Base-by-base conservation (phyloP, 2,329 filamentous ascomycete species). In the Ophiostoma populinum region DNA sequence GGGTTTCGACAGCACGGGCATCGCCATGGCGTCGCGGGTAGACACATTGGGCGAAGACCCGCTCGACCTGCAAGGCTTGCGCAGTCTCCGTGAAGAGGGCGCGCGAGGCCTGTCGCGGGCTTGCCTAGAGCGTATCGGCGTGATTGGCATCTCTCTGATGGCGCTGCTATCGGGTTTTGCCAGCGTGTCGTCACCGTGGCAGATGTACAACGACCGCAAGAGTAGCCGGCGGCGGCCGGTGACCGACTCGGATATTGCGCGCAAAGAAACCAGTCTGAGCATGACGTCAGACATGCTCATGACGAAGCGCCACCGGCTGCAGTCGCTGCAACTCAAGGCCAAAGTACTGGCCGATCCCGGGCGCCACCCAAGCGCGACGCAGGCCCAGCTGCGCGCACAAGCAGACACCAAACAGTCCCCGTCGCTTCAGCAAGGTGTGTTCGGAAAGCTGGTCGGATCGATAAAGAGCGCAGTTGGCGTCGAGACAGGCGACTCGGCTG, bases 91-190 rank as follows among this genome's bases (percentile, higher is more conserved):
- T 11, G 7, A 22, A 2, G 22, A 16, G n/a, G 32, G 39, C 18
- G 15, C 36, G 2, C 32, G 34, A 6, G 51, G 52, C 2, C 46
- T 70, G 32, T 61, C 61, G 12, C 56, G 64, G 28, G 70, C 64
- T 7, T 75, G 70, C 43, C 56, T 77, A 24, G 70, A 75, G 51
- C 57, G 83, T 29, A 74, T 92, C 18, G 83, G 82, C 10, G 76
- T 92, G 26, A 82, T 92, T 42, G 83, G 83, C 4, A 83, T 90
- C 37, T 75, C 78, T 32, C 57, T 90, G 35, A 92, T 92, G 81
- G 83, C 82, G 12, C 65, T 86, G 11, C 61, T 92, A n/a, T 82
- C 82, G 6, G 83, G 83, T 0, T 92, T 92, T 47, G 83, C 83
- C 6, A 81, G 81, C n/a, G 79, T 92, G 22, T 86, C 80, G 17